Conservation (phyloP, 2,329 filamentous ascomycete species). For the Zarea fungicola region DNA sequence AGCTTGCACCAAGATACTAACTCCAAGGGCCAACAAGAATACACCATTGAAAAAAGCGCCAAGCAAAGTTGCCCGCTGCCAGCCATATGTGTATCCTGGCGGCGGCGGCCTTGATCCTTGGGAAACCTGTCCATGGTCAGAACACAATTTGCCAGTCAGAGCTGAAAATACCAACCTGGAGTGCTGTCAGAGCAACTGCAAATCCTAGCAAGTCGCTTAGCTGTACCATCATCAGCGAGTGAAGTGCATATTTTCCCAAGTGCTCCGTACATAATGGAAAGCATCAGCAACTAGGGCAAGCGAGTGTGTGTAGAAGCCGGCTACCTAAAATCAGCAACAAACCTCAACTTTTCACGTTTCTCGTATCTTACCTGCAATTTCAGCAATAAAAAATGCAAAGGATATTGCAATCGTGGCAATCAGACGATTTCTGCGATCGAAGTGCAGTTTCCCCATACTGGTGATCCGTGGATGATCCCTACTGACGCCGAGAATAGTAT, state of each 20-base stretch:
- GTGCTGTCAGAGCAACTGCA: slow-evolving; percentile 58
- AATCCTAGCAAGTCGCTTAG: slow-evolving; percentile 68
- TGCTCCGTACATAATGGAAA: slow-evolving; percentile 62
- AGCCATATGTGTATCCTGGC: slow-evolving; percentile 57
- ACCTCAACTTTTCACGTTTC: not conserved
- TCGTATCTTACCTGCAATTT: slow-evolving; percentile 40
- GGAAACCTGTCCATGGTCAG: slow-evolving; percentile 41
- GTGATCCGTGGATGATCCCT: not conserved
- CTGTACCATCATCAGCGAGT: slow-evolving; percentile 30
- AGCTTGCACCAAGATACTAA: slow-evolving; percentile 69
- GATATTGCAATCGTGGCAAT: slow-evolving; percentile 44
- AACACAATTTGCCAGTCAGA: not conserved
- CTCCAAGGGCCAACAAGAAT: slow-evolving; percentile 64
- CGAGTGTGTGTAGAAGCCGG: slow-evolving; percentile 66
- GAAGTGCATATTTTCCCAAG: not conserved
- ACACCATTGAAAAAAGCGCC: slow-evolving; percentile 79
- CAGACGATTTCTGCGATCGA: slow-evolving; percentile 39
- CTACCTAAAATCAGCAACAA: slow-evolving; percentile 25
- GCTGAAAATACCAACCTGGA: slow-evolving; percentile 53
- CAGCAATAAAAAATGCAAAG: slow-evolving; percentile 45
- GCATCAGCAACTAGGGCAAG: slow-evolving; percentile 71
- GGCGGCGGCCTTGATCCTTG: slow-evolving; percentile 49
- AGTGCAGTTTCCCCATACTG: slow-evolving; percentile 18
- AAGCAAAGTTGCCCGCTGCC: slow-evolving; percentile 67
- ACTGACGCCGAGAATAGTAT: not conserved